Conservation (phyloP, 2,329 filamentous ascomycete species). For the Fusarium miscanthi region DNA sequence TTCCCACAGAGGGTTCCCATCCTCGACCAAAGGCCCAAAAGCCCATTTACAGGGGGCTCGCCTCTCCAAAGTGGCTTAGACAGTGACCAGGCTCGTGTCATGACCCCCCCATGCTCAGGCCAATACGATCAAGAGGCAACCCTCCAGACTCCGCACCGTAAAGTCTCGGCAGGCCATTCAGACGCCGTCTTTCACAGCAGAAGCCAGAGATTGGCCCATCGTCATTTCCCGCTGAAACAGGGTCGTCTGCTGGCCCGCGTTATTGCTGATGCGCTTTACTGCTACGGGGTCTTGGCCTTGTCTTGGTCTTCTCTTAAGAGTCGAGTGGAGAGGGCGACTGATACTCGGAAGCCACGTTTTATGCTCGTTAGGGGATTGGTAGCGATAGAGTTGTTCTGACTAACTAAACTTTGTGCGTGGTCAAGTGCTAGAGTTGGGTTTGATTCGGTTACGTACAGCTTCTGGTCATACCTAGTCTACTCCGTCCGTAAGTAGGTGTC, state of each 20-base stretch:
- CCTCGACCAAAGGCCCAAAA: not conserved
- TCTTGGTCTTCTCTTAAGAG: not conserved
- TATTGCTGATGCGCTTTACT: slow-evolving; percentile 27
- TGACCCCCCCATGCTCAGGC: slow-evolving; percentile 16
- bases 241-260: slow-evolving; percentile 43
- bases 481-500: not conserved
- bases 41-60: slow-evolving; percentile 10
- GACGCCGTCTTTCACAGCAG: slow-evolving; percentile 18
- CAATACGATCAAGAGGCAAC: slow-evolving; percentile 25
- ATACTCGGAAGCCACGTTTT: slow-evolving; percentile 7
- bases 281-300: slow-evolving; percentile 12
- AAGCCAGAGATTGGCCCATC: slow-evolving; percentile 44
- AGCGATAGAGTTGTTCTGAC: slow-evolving; percentile 17
- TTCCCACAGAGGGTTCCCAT: not conserved
- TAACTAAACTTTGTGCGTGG: slow-evolving; percentile 14
- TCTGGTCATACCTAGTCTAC: not conserved
- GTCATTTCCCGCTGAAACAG: slow-evolving; percentile 47
- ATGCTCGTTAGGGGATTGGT: slow-evolving; percentile 22
- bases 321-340: not conserved
- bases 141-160: slow-evolving; percentile 34
- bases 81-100: slow-evolving; percentile 38
- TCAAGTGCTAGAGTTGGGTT: slow-evolving; percentile 4
- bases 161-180: slow-evolving; percentile 39
- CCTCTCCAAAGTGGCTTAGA: slow-evolving; percentile 35
- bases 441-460: slow-evolving; percentile 9